These are phyloP conservation scores for Casaregolazyma lundiana DNA, from an alignment of 1,139 yeast genomes.

Conservation along the genomic window DNA sequence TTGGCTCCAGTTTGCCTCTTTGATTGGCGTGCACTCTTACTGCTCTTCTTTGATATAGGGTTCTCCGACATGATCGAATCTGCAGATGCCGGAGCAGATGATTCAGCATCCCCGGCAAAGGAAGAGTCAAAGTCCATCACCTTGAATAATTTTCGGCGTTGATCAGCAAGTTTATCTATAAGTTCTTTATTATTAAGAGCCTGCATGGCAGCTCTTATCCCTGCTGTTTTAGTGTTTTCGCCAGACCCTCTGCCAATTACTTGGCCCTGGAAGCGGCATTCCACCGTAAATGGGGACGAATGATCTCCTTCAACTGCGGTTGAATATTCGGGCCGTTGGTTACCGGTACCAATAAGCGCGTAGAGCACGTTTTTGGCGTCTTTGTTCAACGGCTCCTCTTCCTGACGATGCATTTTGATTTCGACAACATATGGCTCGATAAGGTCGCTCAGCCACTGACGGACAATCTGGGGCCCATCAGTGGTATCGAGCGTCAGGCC, in stretches of 20 bases:
- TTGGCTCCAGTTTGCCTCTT: constrained; percentile 8
- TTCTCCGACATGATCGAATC: background rate
- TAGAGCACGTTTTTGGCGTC: constrained; percentile 77
- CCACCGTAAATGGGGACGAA: constrained; percentile 51
- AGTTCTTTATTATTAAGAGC: constrained; percentile 57
- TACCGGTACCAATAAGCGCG: constrained; percentile 72
- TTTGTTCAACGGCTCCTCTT: constrained; percentile 40
- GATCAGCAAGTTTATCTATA: constrained; percentile 59
- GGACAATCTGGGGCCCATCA: constrained; percentile 45
- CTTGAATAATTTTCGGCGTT: constrained; percentile 61
- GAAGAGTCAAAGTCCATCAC: background rate
- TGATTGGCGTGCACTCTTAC: background rate
- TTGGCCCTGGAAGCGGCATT: constrained; percentile 55
- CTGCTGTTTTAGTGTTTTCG: constrained; percentile 57
- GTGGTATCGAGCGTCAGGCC: constrained; percentile 62
- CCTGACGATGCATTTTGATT: constrained; percentile 29
- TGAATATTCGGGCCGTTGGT: constrained; percentile 56
- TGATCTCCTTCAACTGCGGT: constrained; percentile 51
- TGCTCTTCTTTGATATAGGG: background rate
- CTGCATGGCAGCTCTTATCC: constrained; percentile 67
- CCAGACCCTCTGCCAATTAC: constrained; percentile 58
- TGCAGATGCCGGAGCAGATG: background rate
- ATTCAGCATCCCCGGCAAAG: background rate
- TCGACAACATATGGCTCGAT: constrained; percentile 49
- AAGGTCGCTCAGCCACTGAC: constrained; percentile 56